These are phyloP conservation scores for Calcarisporium arbuscula DNA, from an alignment of 2,329 filamentous ascomycete species.

Conservation along the genomic window DNA sequence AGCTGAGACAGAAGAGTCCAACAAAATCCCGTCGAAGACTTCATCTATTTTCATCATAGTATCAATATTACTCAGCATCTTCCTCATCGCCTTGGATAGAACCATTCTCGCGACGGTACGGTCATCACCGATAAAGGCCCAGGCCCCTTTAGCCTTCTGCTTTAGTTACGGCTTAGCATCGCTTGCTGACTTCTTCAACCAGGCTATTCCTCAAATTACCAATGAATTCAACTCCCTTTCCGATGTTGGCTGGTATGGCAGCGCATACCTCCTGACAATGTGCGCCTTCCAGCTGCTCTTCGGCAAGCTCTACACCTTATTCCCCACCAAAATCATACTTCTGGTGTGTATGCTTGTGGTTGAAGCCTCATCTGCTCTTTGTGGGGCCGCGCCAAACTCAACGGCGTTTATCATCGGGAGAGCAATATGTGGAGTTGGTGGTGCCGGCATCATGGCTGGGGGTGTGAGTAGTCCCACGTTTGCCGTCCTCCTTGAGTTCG, in stretches of 20 bases:
- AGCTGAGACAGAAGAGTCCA: no score
- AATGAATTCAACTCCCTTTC: constrained; percentile 27
- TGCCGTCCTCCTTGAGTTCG: no score
- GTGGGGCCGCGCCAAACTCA: constrained; percentile 27
- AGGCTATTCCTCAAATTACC: constrained; percentile 31
- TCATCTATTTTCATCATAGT: no score
- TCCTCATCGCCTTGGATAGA: constrained; percentile 35
- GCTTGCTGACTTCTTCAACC: constrained; percentile 4
- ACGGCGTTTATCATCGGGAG: constrained; percentile 38
- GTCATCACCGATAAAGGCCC: no score
- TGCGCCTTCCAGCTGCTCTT: constrained; percentile 14
- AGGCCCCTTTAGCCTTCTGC: no score
- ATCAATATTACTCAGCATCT: no score
- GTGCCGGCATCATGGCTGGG: constrained; percentile 37
- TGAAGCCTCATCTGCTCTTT: constrained; percentile 45
- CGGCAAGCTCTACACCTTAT: constrained; percentile 22
- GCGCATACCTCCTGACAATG: constrained; percentile 15
- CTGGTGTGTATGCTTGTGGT: constrained; percentile 37
- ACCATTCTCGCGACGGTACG: no score
- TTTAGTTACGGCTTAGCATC: accelerated
- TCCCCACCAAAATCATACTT: constrained; percentile 36
- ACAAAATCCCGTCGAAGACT: no score
- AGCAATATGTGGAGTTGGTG: constrained; percentile 36
- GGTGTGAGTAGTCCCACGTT: constrained; percentile 38
- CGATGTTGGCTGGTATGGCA: constrained; percentile 29